Percentiles rank a stretch among this genome's conserved stretches.
These are phyloP conservation scores for Psilocybe mexicana DNA, from an alignment of 1,284 basidiomycete species.

Conservation along the genomic window DNA sequence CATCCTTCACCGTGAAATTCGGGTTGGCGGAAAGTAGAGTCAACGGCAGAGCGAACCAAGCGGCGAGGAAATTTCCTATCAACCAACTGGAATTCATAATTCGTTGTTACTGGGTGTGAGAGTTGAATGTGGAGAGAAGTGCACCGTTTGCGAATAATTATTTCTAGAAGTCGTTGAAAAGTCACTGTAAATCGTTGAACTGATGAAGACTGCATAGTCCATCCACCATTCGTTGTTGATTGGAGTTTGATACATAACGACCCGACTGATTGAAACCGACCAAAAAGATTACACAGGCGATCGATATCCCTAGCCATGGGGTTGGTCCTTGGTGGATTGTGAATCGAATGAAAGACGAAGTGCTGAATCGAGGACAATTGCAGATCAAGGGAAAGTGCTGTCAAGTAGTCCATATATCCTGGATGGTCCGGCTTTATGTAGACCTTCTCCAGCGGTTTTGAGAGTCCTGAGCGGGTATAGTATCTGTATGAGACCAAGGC, in stretches of 20 bases:
- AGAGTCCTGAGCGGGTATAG: neutral
- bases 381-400: neutral
- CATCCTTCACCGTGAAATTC: neutral
- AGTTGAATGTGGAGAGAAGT: neutral
- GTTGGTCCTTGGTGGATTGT: neutral
- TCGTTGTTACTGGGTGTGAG: neutral
- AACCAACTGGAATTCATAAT: neutral
- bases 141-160: neutral
- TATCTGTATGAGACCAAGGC: neutral
- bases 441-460: neutral
- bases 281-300: neutral
- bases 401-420: neutral
- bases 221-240: neutral
- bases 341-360: neutral
- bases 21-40: neutral
- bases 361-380: neutral
- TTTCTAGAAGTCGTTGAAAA: neutral
- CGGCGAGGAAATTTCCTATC: neutral
- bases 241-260: neutral
- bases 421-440: neutral
- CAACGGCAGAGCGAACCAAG: neutral
- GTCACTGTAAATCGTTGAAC: neutral
- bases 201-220: neutral
- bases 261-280: neutral
- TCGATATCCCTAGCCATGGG: neutral